These are phyloP conservation scores for Dioszegia aurantiaca DNA, from an alignment of 768 basidiomycete genomes.

Conservation along the genomic window DNA sequence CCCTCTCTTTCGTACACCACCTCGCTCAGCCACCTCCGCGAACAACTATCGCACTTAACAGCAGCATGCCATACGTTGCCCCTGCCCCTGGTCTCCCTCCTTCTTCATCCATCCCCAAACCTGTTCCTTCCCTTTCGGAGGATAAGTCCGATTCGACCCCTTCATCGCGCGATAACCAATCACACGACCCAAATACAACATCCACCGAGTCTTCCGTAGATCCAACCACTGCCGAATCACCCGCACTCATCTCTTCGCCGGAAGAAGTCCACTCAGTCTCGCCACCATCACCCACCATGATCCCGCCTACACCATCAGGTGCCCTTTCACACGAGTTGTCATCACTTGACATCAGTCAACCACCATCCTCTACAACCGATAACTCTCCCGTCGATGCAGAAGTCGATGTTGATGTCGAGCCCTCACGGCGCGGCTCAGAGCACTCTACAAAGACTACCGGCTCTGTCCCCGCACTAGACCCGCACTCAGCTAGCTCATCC, in stretches of 20 bases:
- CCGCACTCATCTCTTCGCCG: background rate
- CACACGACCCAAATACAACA: background rate
- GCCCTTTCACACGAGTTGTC: background rate
- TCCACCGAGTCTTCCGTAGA: background rate
- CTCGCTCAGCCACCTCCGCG: no score
- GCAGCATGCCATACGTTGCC: constrained; percentile 8
- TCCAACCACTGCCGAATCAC: no score
- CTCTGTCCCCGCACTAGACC: constrained; percentile 4
- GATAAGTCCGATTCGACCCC: no score
- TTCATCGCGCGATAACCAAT: no score
- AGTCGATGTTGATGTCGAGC: background rate
- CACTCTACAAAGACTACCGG: background rate
- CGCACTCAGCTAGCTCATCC: constrained; percentile 3
- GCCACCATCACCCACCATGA: background rate
- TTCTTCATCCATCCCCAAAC: constrained; percentile 6
- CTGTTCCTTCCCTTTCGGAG: no score
- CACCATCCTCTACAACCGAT: background rate
- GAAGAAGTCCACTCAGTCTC: background rate
- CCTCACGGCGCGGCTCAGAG: background rate
- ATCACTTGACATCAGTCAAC: background rate
- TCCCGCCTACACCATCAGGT: background rate
- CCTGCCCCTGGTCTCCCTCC: constrained; percentile 3
- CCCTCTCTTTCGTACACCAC: no score
- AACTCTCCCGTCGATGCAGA: background rate
- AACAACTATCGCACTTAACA: no score